These are phyloP conservation scores for Strigomonas culicis DNA, from an alignment of 208 protist genomes.

Conservation along the genomic window DNA sequence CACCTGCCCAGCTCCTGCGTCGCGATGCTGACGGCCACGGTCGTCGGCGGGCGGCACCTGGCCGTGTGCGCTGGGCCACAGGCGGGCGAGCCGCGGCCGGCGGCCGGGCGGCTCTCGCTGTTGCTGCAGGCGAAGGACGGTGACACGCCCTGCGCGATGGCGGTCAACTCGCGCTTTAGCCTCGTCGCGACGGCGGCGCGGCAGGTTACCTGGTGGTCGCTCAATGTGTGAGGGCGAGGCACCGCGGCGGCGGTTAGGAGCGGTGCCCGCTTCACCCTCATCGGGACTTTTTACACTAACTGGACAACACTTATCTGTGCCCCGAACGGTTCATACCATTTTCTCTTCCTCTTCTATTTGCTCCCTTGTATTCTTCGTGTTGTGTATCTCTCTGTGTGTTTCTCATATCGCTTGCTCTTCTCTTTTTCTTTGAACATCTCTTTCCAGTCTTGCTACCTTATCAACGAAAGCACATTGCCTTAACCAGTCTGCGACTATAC, in stretches of 20 bases:
- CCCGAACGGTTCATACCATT: too few species aligned
- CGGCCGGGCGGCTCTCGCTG: slow-evolving; percentile 40
- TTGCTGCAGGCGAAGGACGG: slow-evolving; percentile 77
- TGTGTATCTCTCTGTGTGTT: too few species aligned
- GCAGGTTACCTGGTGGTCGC: slow-evolving; percentile 78
- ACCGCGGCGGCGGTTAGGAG: background rate
- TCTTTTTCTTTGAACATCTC: too few species aligned
- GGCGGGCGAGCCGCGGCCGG: background rate
- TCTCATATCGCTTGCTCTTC: too few species aligned
- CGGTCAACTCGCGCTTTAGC: slow-evolving; percentile 61
- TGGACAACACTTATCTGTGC: too few species aligned
- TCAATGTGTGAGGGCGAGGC: slow-evolving; percentile 28
- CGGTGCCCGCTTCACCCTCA: too few species aligned
- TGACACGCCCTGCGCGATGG: slow-evolving; percentile 56
- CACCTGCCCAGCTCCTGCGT: slow-evolving; percentile 30
- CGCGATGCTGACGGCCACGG: slow-evolving; percentile 54
- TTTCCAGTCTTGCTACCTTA: too few species aligned
- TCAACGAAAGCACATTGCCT: too few species aligned
- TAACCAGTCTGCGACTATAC: background rate
- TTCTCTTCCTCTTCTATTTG: too few species aligned
- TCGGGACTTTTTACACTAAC: too few species aligned
- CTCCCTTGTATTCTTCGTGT: too few species aligned
- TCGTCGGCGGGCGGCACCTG: slow-evolving; percentile 64
- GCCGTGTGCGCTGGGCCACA: slow-evolving; percentile 49
- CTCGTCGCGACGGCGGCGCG: slow-evolving; percentile 66